Percentiles rank a stretch among this genome's conserved stretches.
phyloP scores from a whole-genome alignment of 345 rosid species.

The Euclidium syriacum region DNA sequence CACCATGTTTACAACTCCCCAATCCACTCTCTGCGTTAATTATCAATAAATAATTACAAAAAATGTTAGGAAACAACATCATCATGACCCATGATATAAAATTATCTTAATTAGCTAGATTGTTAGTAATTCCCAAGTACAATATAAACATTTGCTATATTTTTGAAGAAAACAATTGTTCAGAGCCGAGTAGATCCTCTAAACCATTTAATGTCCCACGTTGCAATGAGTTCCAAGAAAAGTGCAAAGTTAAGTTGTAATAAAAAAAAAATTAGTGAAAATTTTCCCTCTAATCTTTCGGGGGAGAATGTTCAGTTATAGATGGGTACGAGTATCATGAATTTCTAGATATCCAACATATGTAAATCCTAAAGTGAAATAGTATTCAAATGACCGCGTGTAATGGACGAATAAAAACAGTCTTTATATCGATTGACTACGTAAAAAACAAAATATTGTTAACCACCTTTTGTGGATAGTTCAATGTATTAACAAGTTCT shows the following conservation, averaged over 20 bases:
- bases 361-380: background rate
- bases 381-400: background rate
- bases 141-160: no score
- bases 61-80: background rate
- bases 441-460: slow-evolving; percentile 1
- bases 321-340: background rate
- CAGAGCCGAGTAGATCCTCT: no score
- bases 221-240: background rate
- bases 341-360: background rate
- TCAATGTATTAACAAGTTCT: background rate
- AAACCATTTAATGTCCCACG: background rate
- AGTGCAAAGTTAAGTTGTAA: background rate
- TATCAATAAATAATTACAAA: background rate
- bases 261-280: no score
- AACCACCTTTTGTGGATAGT: background rate
- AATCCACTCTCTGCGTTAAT: slow-evolving; percentile 56
- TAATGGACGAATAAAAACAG: slow-evolving; percentile 8
- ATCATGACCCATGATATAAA: background rate
- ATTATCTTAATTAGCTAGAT: no score
- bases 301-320: no score
- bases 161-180: no score
- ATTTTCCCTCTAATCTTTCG: no score
- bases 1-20: slow-evolving; percentile 77
- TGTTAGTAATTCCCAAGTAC: no score
- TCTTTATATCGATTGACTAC: background rate